Base-by-base conservation (phyloP, 306 rosid genomes). In the Spatholobus suberectus region DNA sequence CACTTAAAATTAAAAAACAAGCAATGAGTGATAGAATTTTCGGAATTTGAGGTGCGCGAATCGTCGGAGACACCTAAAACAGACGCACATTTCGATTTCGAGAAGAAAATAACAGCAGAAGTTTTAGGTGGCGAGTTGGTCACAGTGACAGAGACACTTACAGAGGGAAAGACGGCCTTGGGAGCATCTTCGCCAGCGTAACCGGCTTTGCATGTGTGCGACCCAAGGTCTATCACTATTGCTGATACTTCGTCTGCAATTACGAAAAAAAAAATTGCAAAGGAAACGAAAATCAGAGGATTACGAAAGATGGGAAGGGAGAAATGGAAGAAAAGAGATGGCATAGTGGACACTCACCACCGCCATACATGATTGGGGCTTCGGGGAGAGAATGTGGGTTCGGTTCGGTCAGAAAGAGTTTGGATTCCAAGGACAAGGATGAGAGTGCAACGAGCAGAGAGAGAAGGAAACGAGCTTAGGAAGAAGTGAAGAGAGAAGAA, bases 141-240 rank as follows among this genome's bases (percentile, higher is more conserved):
- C n/a, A 18, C 32, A 41, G 57, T 1, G 9, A 58, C 7, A 11
- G 86, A 59, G 34, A 44, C 84, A 70, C 94, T 77, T 83, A 96
- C 99, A 10, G 99, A 91, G 24, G 97, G 97, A 77, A 96, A 96
- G 61, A 96, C 98, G 65, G 99, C 99, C 87, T 96, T 94, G 34
- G 99, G 99, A 26, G 95, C 99, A 89, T 96, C 99, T 86, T 96
- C 99, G 32, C 99, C 99, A 1, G 99, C 99, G 65, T 92, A 92
- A 83, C 98, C 99, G 5, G 98, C 99, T 85, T 96, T 96, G 89
- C 99, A 96, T 24, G 98, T 96, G 87, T 93, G 99, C 11, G 98
- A 92, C 23, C 99, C 99, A 51, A 94, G 80, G 87, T 96, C 99
- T 81, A 96, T 65, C 15, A 96, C 97, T 29, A 96, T 88, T 38